Base-by-base conservation (phyloP, 495 filamentous ascomycete genomes). In the Penicillium manginii region DNA sequence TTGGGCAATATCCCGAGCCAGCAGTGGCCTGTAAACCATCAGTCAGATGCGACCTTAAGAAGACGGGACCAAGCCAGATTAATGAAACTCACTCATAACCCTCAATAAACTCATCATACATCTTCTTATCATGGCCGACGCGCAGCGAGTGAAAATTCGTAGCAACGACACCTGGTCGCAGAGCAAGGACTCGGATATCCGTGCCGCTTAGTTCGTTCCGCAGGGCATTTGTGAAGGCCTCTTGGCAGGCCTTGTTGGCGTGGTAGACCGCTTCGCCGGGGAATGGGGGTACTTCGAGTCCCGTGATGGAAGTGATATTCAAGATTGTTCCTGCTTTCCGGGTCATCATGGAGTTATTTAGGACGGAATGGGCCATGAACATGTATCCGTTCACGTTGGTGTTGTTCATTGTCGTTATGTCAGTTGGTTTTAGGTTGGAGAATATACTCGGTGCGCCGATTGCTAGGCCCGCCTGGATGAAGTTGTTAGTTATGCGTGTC, bases 261-360 rank as follows among this genome's bases (percentile, higher is more conserved):
- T 78, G 75, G 55, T 76, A 78, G 12, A 76, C 69, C 0, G 70
- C 65, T 51, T 78, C 72, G 26, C 73, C 70, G 0, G 66, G 59
- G 57, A 74, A 74, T 0, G 73, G 75, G 1, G 72, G 74, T 0
- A 65, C 62, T 53, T 75, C 57, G 0, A 77, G 62, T 3, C 62
- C 74, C 0, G 74, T 78, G 4, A 67, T 61, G 0, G 69, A 73
- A 31, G 74, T 70, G 19, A 76, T 48, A 58, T 78, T 78, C 2
- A 78, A 46, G 22, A 78, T 75, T 8, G 72, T 74, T 12, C 74
- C 74, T 7, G 40, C 8, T 21, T 66, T 68, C 7, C 61, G 58
- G 1, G 51, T 40, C 31, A 65, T 50, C 71, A 75, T 73, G 39
- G 51, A 58, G 14, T 35, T 22, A 46, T 73, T 74, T 10, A 77